Evolutionary conservation across 2,329 filamentous ascomycete genomes (phyloP).

Genomic region (Plenodomus biglobosus): DNA sequence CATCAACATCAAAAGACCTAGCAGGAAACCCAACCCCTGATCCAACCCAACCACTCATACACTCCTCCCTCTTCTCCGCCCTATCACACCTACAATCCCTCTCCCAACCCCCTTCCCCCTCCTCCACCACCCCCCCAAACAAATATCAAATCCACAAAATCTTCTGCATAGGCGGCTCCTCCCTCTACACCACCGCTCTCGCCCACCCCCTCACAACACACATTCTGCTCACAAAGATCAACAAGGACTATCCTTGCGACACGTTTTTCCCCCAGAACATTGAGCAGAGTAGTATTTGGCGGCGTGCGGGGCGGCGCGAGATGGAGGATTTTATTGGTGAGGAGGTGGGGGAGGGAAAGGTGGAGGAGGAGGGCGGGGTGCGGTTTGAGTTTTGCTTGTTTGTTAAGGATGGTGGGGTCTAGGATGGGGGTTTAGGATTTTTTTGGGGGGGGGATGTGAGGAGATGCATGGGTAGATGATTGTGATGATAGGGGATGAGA

Average conservation of each 20-base stretch:
- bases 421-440: no score
- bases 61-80: no score
- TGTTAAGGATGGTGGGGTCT: slow-evolving; percentile 42
- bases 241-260: slow-evolving; percentile 73
- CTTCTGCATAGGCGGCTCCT: slow-evolving; percentile 88
- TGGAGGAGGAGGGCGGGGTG: slow-evolving; percentile 64
- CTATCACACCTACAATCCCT: slow-evolving; percentile 6
- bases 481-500: no score
- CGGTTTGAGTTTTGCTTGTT: slow-evolving; percentile 74
- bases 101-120: neutral
- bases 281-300: slow-evolving; percentile 56
- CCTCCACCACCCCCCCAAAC: neutral
- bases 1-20: no score
- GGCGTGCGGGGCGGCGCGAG: slow-evolving; percentile 53
- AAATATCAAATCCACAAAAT: slow-evolving; percentile 48
- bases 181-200: slow-evolving; percentile 78
- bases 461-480: no score
- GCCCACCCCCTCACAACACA: slow-evolving; percentile 58
- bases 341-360: slow-evolving; percentile 56
- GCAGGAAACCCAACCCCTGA: no score
- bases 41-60: no score
- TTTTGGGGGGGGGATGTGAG: no score
- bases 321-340: slow-evolving; percentile 69
- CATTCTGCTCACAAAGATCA: slow-evolving; percentile 70
- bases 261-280: slow-evolving; percentile 69